These are phyloP conservation scores for Litsea cubeba DNA, from an alignment of 164 flowering plant species.

Conservation along the genomic window DNA sequence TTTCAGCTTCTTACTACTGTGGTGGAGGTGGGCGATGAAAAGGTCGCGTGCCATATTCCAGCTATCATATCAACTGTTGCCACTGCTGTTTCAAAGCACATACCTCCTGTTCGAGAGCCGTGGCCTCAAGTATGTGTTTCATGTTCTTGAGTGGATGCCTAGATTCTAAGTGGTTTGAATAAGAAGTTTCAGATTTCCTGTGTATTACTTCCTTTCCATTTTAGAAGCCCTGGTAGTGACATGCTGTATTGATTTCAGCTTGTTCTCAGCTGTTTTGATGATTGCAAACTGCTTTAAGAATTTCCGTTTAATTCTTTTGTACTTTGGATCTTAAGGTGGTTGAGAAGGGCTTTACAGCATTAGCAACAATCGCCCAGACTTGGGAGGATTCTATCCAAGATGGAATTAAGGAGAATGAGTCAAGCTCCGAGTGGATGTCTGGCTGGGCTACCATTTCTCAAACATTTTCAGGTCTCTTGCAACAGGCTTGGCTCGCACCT, in stretches of 20 bases:
- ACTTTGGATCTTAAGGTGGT: constrained; percentile 37
- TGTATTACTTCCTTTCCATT: not conserved
- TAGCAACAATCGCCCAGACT: constrained; percentile 58
- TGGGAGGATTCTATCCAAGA: constrained; percentile 56
- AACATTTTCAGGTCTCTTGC: constrained; percentile 57
- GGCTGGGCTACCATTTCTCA: constrained; percentile 39
- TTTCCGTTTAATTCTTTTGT: not conserved
- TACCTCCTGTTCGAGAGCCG: constrained; percentile 47
- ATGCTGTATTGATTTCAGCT: not conserved
- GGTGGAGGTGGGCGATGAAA: constrained; percentile 56
- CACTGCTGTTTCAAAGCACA: constrained; percentile 37
- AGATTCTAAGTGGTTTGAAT: not conserved
- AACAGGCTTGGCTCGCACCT: constrained; percentile 56
- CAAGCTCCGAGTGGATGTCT: constrained; percentile 32
- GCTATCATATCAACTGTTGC: constrained; percentile 36
- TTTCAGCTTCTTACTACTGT: constrained; percentile 60
- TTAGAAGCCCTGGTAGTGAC: not conserved
- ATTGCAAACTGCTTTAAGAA: not conserved
- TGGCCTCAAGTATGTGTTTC: constrained; percentile 50
- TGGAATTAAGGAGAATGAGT: constrained; percentile 38
- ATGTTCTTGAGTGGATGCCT: not conserved
- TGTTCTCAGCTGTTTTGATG: not conserved
- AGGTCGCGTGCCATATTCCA: constrained; percentile 54
- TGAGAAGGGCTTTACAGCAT: constrained; percentile 58
- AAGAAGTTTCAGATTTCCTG: not conserved